Percentiles rank a stretch among this genome's conserved stretches.
Evolutionary conservation across 2,329 filamentous ascomycete genomes (phyloP).

Genomic region (Penicillium brasilianum): DNA sequence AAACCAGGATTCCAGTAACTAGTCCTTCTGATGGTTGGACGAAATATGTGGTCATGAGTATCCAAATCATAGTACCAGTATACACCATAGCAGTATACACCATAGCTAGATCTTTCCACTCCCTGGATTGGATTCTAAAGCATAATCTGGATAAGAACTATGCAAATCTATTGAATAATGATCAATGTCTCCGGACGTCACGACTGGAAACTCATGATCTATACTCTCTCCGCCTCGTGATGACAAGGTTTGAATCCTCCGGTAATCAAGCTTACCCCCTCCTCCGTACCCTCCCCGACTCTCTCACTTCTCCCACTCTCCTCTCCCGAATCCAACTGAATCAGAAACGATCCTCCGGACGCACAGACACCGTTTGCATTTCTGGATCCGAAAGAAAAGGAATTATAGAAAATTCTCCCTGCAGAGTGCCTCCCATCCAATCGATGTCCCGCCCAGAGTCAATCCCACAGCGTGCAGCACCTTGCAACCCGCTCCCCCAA

Average conservation of each 20-base stretch:
- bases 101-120: not conserved
- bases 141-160: not conserved
- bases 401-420: not conserved
- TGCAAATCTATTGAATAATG: not conserved
- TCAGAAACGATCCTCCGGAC: conserved; percentile 9
- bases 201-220: no score
- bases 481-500: not conserved
- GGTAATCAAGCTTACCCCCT: not conserved
- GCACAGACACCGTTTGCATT: conserved; percentile 28
- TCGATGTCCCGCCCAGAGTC: conserved; percentile 23
- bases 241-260: not conserved
- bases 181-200: not conserved
- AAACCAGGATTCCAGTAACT: not conserved
- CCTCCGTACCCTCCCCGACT: not conserved
- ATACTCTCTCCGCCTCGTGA: not conserved
- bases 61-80: no score
- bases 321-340: not conserved
- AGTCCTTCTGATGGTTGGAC: not conserved
- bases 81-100: not conserved
- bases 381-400: not conserved
- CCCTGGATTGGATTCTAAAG: no score
- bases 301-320: not conserved
- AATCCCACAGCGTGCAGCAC: conserved; percentile 14
- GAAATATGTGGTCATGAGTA: not conserved
- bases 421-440: conserved; percentile 23